Percentiles rank a stretch among this genome's conserved stretches.
Evolutionary conservation across 176 grass and related monocot genomes (phyloP).

Genomic region (Aegilops sharonensis): DNA sequence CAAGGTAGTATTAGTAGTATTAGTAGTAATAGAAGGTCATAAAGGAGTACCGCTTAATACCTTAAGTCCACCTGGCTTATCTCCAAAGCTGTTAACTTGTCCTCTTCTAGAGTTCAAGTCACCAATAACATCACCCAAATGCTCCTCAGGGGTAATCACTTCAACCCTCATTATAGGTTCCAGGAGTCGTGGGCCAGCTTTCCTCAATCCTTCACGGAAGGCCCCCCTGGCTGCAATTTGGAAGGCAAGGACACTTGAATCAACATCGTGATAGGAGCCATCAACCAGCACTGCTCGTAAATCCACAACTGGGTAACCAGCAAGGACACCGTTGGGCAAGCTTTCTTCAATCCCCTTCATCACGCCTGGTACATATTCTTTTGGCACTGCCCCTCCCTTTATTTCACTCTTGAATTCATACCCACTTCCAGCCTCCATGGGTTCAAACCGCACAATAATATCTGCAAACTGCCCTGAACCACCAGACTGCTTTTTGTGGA

Average conservation of each 20-base stretch:
- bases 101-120: constrained; percentile 99
- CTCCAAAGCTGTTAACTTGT: constrained; percentile 81
- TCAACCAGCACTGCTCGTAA: constrained; percentile 80
- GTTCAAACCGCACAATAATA: constrained; percentile 84
- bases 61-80: constrained; percentile 96
- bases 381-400: constrained; percentile 90
- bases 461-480: constrained; percentile 96
- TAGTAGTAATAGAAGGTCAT: background rate
- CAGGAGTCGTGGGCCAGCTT: constrained; percentile 75
- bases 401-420: constrained; percentile 99
- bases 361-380: constrained; percentile 94
- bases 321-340: constrained; percentile 89
- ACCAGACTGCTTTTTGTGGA: constrained; percentile 98
- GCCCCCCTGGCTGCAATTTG: constrained; percentile 93
- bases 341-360: constrained; percentile 95
- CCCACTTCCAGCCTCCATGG: constrained; percentile 80
- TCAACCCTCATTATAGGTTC: constrained; percentile 97
- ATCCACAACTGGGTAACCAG: constrained; percentile 91
- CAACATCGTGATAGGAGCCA: constrained; percentile 96
- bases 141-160: constrained; percentile 96
- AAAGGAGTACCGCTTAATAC: constrained; percentile 44
- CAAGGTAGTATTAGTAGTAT: background rate
- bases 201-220: constrained; percentile 89
- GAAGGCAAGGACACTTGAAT: constrained; percentile 96
- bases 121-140: constrained; percentile 99